These are phyloP conservation scores for Calonectria hawksworthii DNA, from an alignment of 2,329 filamentous ascomycete genomes.

Conservation along the genomic window DNA sequence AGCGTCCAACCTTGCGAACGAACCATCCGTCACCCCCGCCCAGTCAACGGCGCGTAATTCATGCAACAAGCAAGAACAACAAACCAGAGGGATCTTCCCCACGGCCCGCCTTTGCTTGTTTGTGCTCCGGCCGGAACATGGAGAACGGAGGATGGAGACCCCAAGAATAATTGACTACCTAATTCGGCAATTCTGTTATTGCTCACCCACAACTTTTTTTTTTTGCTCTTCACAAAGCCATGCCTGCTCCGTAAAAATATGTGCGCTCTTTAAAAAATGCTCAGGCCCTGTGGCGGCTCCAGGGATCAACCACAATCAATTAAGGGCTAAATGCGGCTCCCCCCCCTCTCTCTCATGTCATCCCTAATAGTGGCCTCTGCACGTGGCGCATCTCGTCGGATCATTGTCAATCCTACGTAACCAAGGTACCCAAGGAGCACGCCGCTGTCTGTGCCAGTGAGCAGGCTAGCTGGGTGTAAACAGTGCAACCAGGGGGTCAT, in stretches of 20 bases:
- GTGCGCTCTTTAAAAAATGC: background rate
- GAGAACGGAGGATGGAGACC: background rate
- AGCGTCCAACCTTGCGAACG: slow-evolving; percentile 24
- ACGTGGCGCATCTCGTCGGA: slow-evolving; percentile 6
- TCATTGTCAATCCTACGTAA: slow-evolving; percentile 7
- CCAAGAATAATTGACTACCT: background rate
- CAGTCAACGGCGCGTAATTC: background rate
- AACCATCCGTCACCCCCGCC: background rate
- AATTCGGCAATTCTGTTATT: background rate
- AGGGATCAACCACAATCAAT: slow-evolving; percentile 4
- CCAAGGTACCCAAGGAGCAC: background rate
- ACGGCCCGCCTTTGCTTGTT: background rate
- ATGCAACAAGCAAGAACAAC: slow-evolving; percentile 12
- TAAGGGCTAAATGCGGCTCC: background rate
- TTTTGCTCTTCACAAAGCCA: background rate
- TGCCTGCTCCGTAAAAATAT: background rate
- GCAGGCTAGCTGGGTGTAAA: background rate
- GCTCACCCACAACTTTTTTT: background rate
- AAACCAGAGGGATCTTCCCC: background rate
- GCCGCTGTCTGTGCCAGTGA: background rate
- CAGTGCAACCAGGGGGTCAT: background rate
- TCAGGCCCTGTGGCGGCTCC: background rate
- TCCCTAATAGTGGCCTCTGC: slow-evolving; percentile 2
- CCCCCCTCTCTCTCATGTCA: background rate
- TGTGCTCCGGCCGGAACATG: background rate